Evolutionary conservation across 75 land plant species (phyloP).

Genomic region (Ceratopteris richardii): DNA sequence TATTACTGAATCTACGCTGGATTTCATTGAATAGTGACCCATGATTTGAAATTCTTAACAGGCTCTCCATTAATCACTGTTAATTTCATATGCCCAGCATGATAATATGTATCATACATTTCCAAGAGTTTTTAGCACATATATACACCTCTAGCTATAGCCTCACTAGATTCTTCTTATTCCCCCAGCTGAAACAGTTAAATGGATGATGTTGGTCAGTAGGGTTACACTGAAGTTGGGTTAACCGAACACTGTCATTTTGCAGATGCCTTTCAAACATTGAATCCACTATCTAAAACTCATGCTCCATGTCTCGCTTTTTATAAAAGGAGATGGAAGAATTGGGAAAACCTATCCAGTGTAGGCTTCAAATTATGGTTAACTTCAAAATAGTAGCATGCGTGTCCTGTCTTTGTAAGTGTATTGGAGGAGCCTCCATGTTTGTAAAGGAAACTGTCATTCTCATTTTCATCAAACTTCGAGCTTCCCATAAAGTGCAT

Average conservation of each 20-base stretch:
- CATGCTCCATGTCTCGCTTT: too few relatives aligned
- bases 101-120: conserved; percentile 62
- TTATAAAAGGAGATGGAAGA: too few relatives aligned
- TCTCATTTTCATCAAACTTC: too few relatives aligned
- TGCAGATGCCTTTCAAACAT: conserved; percentile 82
- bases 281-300: too few relatives aligned
- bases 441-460: too few relatives aligned
- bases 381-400: too few relatives aligned
- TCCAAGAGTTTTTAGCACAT: conserved; percentile 64
- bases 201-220: conserved; percentile 62
- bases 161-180: conserved; percentile 82
- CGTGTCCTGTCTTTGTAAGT: too few relatives aligned
- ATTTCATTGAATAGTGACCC: conserved; percentile 75
- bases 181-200: conserved; percentile 91
- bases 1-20: conserved; percentile 27
- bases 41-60: conserved; percentile 61
- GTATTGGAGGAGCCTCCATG: too few relatives aligned
- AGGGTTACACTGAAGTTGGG: conserved; percentile 86
- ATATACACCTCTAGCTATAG: conserved; percentile 67
- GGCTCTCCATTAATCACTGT: conserved; percentile 87
- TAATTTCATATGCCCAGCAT: conserved; percentile 82
- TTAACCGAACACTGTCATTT: conserved; percentile 77
- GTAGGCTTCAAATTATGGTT: too few relatives aligned
- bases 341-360: too few relatives aligned
- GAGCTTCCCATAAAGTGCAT: too few relatives aligned